Evolutionary conservation across 2,329 filamentous ascomycete genomes (phyloP).

Genomic region (Thelonectria blattea): DNA sequence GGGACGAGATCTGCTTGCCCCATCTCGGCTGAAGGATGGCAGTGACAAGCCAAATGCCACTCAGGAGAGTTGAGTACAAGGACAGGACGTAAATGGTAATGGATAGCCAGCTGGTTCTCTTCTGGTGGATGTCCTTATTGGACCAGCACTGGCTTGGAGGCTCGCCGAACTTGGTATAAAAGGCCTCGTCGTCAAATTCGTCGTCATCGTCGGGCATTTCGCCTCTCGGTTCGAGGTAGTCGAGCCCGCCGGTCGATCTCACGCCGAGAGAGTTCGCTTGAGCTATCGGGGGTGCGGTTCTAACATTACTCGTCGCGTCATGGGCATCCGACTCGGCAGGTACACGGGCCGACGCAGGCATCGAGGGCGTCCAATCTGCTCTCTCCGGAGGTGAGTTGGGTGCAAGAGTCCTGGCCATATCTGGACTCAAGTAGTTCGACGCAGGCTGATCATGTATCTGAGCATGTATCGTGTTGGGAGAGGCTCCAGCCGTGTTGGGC

Average conservation of each 20-base stretch:
- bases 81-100: conserved; percentile 56
- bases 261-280: neutral
- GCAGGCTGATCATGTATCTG: neutral
- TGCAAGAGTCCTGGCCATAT: conserved; percentile 1
- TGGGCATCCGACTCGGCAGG: neutral
- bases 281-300: conserved; percentile 13
- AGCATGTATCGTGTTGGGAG: conserved; percentile 6
- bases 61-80: conserved; percentile 68
- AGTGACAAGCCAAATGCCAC: conserved; percentile 69
- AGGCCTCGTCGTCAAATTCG: conserved; percentile 41
- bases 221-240: conserved; percentile 22
- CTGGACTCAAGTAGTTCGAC: conserved; percentile 21
- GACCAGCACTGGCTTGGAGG: conserved; percentile 45
- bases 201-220: conserved; percentile 33
- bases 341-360: conserved; percentile 23
- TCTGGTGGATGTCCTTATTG: conserved; percentile 40
- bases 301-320: conserved; percentile 5
- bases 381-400: conserved; percentile 11
- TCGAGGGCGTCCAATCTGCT: conserved; percentile 33
- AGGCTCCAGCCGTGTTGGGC: neutral
- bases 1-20: conserved; percentile 60
- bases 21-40: conserved; percentile 69
- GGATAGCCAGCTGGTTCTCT: conserved; percentile 55
- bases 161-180: conserved; percentile 42
- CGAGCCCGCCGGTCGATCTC: neutral